Conservation (phyloP, 2,329 filamentous ascomycete species). For the Phyllosticta paracitricarpa region DNA sequence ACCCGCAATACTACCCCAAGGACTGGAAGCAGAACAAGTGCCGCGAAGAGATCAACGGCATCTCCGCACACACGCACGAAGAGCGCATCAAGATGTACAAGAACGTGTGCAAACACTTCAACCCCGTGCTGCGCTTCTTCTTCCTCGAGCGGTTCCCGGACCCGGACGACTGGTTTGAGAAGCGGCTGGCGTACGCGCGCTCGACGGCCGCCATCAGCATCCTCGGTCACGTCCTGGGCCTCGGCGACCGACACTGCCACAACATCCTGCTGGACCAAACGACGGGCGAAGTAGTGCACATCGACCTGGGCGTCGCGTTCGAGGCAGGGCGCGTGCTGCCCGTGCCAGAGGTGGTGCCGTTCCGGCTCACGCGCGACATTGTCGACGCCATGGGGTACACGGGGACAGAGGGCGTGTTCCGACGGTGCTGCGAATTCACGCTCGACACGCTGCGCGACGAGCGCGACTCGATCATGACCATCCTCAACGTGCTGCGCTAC, state of each 20-base stretch:
- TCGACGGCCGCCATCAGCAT: slow-evolving; percentile 94
- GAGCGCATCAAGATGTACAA: slow-evolving; percentile 65
- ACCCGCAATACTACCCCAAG: slow-evolving; percentile 74
- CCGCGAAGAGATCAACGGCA: slow-evolving; percentile 67
- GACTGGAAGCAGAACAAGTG: slow-evolving; percentile 70
- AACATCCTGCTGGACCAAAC: slow-evolving; percentile 89
- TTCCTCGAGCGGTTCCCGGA: slow-evolving; percentile 92
- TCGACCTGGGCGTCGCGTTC: slow-evolving; percentile 93
- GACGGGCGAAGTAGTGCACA: slow-evolving; percentile 90
- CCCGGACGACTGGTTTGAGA: slow-evolving; percentile 91
- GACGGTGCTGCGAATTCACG: slow-evolving; percentile 96
- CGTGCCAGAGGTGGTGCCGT: slow-evolving; percentile 90
- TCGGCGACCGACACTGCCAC: slow-evolving; percentile 91
- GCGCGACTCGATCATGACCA: slow-evolving; percentile 95
- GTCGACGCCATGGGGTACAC: slow-evolving; percentile 96
- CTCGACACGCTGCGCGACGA: slow-evolving; percentile 91
- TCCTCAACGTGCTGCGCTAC: slow-evolving; percentile 94
- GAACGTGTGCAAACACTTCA: slow-evolving; percentile 69
- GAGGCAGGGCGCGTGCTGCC: slow-evolving; percentile 93
- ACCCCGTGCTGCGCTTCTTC: slow-evolving; percentile 92
- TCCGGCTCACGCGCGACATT: slow-evolving; percentile 85
- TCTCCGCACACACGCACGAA: slow-evolving; percentile 59
- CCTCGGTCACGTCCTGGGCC: slow-evolving; percentile 80
- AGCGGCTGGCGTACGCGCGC: slow-evolving; percentile 80
- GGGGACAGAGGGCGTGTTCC: slow-evolving; percentile 89